phyloP scores from a whole-genome alignment of 306 rosid genomes.

The Styphnolobium japonicum region DNA sequence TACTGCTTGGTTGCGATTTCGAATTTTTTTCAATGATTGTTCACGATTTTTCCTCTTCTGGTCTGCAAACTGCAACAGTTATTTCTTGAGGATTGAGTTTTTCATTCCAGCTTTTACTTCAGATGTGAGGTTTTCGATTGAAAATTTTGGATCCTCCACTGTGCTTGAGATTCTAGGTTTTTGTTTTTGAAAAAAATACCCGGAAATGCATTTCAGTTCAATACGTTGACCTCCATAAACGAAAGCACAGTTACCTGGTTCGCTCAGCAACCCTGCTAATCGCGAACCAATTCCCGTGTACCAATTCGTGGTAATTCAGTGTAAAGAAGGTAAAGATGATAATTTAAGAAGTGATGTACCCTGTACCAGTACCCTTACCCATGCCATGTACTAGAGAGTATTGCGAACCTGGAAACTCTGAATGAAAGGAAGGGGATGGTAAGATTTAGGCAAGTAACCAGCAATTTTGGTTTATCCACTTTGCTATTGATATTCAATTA shows the following conservation, averaged over 20 bases:
- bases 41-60: neutral
- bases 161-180: constrained; percentile 8
- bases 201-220: constrained; percentile 5
- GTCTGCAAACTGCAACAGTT: neutral
- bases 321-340: too few species aligned
- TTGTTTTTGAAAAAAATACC: neutral
- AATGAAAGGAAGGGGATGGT: neutral
- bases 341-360: too few species aligned
- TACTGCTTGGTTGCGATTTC: neutral
- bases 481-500: neutral
- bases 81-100: neutral
- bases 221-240: constrained; percentile 23
- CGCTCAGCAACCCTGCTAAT: too few species aligned
- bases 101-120: neutral
- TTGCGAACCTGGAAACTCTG: too few species aligned
- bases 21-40: neutral
- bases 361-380: too few species aligned
- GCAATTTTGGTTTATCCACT: neutral
- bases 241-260: too few species aligned
- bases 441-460: constrained; percentile 1
- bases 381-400: too few species aligned
- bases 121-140: neutral
- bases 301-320: too few species aligned
- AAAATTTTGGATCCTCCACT: neutral
- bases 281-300: too few species aligned